A percentile compares a stretch with the other conserved stretches of the same genome.
Conservation (phyloP, 2,329 filamentous ascomycete species). For the Tolypocladium sp. region DNA sequence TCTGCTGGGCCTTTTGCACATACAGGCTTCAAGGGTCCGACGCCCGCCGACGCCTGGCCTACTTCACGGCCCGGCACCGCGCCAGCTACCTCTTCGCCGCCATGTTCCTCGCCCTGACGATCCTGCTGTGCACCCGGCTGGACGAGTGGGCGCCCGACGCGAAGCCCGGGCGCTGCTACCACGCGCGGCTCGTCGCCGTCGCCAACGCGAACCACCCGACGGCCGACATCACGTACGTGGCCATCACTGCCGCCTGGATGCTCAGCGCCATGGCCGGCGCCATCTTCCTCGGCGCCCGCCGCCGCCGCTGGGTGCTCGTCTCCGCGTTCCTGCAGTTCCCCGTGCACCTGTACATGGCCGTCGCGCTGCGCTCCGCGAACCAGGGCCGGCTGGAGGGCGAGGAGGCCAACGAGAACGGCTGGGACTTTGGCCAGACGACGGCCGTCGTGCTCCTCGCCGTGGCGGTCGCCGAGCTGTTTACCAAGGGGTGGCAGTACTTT, state of each 20-base stretch:
- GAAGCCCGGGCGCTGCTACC: neutral
- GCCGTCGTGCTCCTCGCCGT: conserved; percentile 16
- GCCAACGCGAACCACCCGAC: neutral
- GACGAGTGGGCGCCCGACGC: neutral
- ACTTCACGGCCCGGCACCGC: neutral
- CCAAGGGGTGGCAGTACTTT: conserved; percentile 11
- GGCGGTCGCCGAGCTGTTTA: conserved; percentile 10
- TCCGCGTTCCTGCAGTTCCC: conserved; percentile 18
- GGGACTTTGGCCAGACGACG: conserved; percentile 23
- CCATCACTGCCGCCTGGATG: neutral
- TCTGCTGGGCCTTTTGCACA: neutral
- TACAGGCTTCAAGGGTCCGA: neutral
- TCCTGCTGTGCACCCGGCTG: neutral
- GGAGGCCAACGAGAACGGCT: conserved; percentile 13
- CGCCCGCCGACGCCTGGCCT: neutral
- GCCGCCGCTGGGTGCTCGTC: conserved; percentile 10
- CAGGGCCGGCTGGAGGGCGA: conserved; percentile 8
- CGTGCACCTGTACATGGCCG: conserved; percentile 21
- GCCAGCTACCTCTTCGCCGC: neutral
- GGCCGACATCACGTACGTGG: neutral
- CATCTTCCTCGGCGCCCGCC: conserved; percentile 5
- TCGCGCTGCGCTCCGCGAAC: conserved; percentile 19
- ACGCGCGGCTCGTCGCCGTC: neutral
- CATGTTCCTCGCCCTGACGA: neutral
- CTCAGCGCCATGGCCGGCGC: neutral